A percentile compares a stretch with the other conserved stretches of the same genome.
Evolutionary conservation across 1,284 basidiomycete species (phyloP).

Genomic region (Grifola frondosa): DNA sequence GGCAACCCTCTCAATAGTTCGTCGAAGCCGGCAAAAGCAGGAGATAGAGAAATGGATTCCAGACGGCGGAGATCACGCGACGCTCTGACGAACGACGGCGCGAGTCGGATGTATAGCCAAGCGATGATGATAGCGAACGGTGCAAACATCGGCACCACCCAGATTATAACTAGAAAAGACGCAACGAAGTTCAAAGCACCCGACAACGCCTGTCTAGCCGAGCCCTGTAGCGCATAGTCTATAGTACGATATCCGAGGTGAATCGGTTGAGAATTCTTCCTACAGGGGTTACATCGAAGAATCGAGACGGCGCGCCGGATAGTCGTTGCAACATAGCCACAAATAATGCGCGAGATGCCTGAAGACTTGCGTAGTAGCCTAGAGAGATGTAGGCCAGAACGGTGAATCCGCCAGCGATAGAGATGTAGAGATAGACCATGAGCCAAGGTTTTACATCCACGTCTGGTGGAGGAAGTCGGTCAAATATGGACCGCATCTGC

Average conservation of each 20-base stretch:
- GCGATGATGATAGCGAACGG: constrained; percentile 70
- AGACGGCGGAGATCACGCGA: constrained; percentile 73
- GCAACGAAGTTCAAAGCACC: constrained; percentile 63
- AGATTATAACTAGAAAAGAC: constrained; percentile 66
- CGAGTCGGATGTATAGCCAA: constrained; percentile 70
- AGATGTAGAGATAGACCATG: constrained; percentile 63
- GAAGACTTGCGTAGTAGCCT: constrained; percentile 68
- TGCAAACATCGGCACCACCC: constrained; percentile 65
- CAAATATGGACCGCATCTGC: constrained; percentile 38
- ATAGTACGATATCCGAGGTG: constrained; percentile 76
- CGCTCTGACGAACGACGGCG: constrained; percentile 66
- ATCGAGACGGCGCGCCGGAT: constrained; percentile 60
- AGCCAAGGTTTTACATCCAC: constrained; percentile 64
- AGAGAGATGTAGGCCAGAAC: constrained; percentile 56
- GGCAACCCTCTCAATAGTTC: constrained; percentile 77
- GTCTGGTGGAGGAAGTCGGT: constrained; percentile 54
- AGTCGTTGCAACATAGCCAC: constrained; percentile 51
- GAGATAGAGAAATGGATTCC: constrained; percentile 68
- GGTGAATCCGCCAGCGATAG: constrained; percentile 51
- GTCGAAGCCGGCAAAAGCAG: constrained; percentile 74
- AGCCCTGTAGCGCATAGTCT: constrained; percentile 60
- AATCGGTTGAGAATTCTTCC: constrained; percentile 80
- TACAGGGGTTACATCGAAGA: constrained; percentile 70
- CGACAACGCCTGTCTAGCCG: constrained; percentile 53
- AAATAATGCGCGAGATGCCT: constrained; percentile 62